Conservation (phyloP, 306 rosid species). For the Fragaria nilgerrensis region DNA sequence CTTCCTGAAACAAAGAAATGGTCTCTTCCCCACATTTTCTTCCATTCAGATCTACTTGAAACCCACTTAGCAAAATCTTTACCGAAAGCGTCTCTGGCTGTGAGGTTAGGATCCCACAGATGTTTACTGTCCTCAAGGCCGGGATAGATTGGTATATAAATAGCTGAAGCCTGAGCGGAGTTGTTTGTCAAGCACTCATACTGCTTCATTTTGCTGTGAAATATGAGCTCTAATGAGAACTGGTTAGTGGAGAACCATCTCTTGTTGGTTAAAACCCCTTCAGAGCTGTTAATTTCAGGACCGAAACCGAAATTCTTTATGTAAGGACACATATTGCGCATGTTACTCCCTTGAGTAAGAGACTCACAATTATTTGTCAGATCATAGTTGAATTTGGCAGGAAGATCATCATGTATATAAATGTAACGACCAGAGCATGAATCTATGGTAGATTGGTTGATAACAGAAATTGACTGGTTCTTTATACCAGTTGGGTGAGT, state of each 20-base stretch:
- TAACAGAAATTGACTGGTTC: conserved; percentile 13
- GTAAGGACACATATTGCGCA: conserved; percentile 62
- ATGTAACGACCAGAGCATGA: conserved; percentile 60
- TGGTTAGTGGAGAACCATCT: conserved; percentile 59
- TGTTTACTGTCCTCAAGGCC: conserved; percentile 47
- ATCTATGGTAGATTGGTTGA: conserved; percentile 26
- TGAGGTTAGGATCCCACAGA: conserved; percentile 40
- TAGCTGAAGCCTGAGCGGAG: conserved; percentile 54
- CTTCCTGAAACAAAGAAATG: conserved; percentile 55
- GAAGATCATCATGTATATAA: conserved; percentile 53
- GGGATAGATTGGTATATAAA: conserved; percentile 48
- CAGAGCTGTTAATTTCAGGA: conserved; percentile 30
- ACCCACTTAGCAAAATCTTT: conserved; percentile 36
- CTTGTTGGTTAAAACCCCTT: conserved; percentile 35
- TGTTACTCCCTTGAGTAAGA: conserved; percentile 62
- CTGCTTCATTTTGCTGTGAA: conserved; percentile 54
- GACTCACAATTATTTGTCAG: conserved; percentile 48
- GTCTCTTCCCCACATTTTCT: conserved; percentile 51
- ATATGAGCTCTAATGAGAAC: conserved; percentile 54
- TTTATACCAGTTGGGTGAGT: conserved; percentile 12
- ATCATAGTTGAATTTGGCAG: conserved; percentile 53
- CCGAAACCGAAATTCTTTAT: conserved; percentile 66
- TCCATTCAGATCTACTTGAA: conserved; percentile 37
- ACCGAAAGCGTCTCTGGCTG: conserved; percentile 45
- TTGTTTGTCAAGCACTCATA: conserved; percentile 60